phyloP scores from a whole-genome alignment of 768 basidiomycete species.

The Boletus sp. region DNA sequence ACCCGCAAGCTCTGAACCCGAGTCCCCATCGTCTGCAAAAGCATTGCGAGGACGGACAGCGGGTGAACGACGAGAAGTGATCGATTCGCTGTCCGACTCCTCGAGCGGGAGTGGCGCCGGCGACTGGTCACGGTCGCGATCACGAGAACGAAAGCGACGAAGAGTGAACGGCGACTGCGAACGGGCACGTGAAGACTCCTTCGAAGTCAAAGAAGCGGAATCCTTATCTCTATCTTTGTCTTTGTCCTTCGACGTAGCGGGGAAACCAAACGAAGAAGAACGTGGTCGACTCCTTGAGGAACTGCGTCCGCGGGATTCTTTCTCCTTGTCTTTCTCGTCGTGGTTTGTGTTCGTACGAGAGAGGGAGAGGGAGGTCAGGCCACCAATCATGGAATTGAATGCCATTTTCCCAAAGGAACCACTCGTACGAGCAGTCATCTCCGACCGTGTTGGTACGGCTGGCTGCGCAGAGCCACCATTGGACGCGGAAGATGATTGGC shows the following conservation, averaged over 20 bases:
- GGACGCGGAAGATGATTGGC: constrained; percentile 2
- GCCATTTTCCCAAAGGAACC: constrained; percentile 63
- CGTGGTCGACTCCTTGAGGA: constrained; percentile 42
- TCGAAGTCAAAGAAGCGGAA: constrained; percentile 40
- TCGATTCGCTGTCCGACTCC: constrained; percentile 48
- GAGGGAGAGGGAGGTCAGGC: constrained; percentile 62
- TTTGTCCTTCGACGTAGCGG: constrained; percentile 32
- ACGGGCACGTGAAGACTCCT: constrained; percentile 58
- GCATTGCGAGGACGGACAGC: constrained; percentile 57
- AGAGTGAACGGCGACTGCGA: constrained; percentile 80
- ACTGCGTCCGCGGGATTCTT: constrained; percentile 51
- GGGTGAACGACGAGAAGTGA: constrained; percentile 32
- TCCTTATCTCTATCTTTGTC: constrained; percentile 32
- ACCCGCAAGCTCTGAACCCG: constrained; percentile 57
- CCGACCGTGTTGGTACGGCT: constrained; percentile 28
- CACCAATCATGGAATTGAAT: constrained; percentile 68
- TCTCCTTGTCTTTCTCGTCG: constrained; percentile 41
- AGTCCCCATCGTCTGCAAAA: constrained; percentile 56
- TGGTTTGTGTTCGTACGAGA: constrained; percentile 47
- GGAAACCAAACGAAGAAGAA: constrained; percentile 47
- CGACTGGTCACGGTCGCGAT: constrained; percentile 52
- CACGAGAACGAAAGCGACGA: constrained; percentile 58
- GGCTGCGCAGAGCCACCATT: constrained; percentile 9
- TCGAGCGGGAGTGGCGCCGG: constrained; percentile 57
- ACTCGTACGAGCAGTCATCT: constrained; percentile 33